Evolutionary conservation across 2,329 filamentous ascomycete genomes (phyloP).

Genomic region (Trichoderma endophyticum): DNA sequence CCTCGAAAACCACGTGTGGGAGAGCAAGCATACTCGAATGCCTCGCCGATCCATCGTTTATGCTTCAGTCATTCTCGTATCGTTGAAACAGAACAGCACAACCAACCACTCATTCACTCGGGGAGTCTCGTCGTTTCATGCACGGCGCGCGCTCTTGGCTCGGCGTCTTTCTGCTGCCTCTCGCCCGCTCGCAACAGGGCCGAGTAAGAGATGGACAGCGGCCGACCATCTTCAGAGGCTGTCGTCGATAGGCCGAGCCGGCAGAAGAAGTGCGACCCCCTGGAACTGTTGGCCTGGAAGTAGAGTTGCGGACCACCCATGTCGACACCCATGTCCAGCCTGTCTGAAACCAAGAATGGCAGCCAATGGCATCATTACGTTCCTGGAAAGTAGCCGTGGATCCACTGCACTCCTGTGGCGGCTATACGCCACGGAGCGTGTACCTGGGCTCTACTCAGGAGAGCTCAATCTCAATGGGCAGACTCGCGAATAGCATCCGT

Average conservation of each 20-base stretch:
- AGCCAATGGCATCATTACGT: constrained; percentile 9
- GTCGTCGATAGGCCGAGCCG: background rate
- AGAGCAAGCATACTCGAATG: background rate
- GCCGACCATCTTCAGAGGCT: constrained; percentile 3
- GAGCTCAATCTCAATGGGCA: background rate
- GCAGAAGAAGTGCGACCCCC: constrained; percentile 2
- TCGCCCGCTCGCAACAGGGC: background rate
- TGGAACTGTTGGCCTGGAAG: background rate
- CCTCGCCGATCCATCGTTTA: background rate
- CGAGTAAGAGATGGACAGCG: constrained; percentile 1
- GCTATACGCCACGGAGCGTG: background rate
- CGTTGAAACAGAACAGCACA: background rate
- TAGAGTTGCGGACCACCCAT: constrained; percentile 1
- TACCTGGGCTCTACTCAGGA: background rate
- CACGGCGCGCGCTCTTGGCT: constrained; percentile 9
- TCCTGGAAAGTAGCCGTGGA: background rate
- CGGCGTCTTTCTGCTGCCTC: background rate
- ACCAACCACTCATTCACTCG: background rate
- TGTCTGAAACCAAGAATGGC: constrained; percentile 4
- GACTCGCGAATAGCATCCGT: background rate
- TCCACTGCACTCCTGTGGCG: constrained; percentile 7
- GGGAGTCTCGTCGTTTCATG: constrained; percentile 21
- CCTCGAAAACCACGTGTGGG: background rate
- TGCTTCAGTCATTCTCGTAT: background rate
- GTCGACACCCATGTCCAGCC: background rate